Conservation (phyloP, 305 asterid species). For the Rubia tinctorum region DNA sequence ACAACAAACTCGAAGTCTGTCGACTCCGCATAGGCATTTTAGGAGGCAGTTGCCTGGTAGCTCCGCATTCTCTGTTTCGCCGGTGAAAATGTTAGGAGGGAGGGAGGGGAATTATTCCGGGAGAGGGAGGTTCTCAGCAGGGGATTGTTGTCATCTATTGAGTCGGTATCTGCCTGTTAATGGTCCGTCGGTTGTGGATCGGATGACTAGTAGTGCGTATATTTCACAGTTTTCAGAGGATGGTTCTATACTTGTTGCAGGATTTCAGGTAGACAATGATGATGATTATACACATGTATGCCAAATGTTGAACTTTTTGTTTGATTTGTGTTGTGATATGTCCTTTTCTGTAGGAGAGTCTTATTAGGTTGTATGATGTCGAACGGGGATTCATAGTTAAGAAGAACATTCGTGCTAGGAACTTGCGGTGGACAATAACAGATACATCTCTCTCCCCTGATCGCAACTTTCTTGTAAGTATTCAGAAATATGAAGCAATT, state of each 20-base stretch:
- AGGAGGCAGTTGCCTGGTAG: slow-evolving; percentile 40
- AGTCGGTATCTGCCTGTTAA: slow-evolving; percentile 67
- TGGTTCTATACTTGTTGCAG: slow-evolving; percentile 92
- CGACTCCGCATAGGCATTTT: slow-evolving; percentile 49
- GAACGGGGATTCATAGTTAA: slow-evolving; percentile 80
- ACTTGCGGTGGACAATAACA: slow-evolving; percentile 91
- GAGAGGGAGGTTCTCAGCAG: slow-evolving; percentile 71
- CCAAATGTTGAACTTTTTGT: background rate
- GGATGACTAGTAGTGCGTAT: slow-evolving; percentile 62
- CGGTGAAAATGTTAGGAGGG: slow-evolving; percentile 71
- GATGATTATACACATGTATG: background rate
- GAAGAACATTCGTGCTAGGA: slow-evolving; percentile 66
- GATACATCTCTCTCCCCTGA: slow-evolving; percentile 87
- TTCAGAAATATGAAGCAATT: background rate
- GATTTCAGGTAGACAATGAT: slow-evolving; percentile 64
- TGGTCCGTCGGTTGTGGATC: slow-evolving; percentile 60
- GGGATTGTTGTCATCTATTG: slow-evolving; percentile 79
- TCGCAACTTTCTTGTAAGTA: slow-evolving; percentile 78
- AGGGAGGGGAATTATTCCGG: slow-evolving; percentile 77
- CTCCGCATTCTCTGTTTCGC: slow-evolving; percentile 49
- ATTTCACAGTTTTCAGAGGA: slow-evolving; percentile 85
- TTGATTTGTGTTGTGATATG: background rate
- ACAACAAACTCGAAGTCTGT: slow-evolving; percentile 46
- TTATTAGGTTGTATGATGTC: slow-evolving; percentile 69
- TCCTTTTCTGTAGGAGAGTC: slow-evolving; percentile 63